Base-by-base conservation (phyloP, 1,139 yeast genomes). In the Taphrina communis region DNA sequence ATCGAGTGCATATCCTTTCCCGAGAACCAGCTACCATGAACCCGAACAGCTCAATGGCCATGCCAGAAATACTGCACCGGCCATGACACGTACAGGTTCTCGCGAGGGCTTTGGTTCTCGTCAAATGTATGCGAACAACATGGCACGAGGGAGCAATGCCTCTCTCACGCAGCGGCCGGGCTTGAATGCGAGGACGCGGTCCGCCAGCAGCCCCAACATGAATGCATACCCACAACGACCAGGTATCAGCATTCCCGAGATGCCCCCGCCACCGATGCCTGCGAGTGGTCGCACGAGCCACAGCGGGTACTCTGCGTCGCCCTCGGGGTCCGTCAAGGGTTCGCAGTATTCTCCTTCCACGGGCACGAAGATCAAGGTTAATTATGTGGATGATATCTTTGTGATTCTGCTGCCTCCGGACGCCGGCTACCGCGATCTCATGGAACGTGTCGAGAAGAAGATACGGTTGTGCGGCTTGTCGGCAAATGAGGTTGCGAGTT, bases 321-420 rank as follows among this genome's bases (percentile, higher is more conserved):
- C 35, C 46, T 46, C 39, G 35, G 52, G 50, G 59, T 14, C 70
- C 60, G 21, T 31, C 25, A 14, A n/a, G 19, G 60, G 50, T 8
- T 14, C 42, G 9, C 38, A 58, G 19, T 12, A 42, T 31, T 58
- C 62, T 7, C 42, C 57, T 5, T 35, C 50, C 21, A 68, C 66
- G 11, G 48, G 70, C 19, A 81, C 88, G 71, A 85, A 84, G 75
- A 79, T 88, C 53, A 76, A 79, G 69, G 79, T 82, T 70, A 78
- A 81, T 60, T 80, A 77, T 46, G 81, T 79, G 72, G 81, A 77
- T 79, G 80, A 76, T 71, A 82, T 81, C 19, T 79, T 83, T 65
- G 76, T 82, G 69, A 72, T 83, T 21, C 78, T 83, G 51, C 87
- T 88, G 0, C 81, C 85, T 6, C 77, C 82, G 11, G 77, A 77